phyloP scores from a whole-genome alignment of 805 yeast genomes.

The Yarrowia keelungensis region DNA sequence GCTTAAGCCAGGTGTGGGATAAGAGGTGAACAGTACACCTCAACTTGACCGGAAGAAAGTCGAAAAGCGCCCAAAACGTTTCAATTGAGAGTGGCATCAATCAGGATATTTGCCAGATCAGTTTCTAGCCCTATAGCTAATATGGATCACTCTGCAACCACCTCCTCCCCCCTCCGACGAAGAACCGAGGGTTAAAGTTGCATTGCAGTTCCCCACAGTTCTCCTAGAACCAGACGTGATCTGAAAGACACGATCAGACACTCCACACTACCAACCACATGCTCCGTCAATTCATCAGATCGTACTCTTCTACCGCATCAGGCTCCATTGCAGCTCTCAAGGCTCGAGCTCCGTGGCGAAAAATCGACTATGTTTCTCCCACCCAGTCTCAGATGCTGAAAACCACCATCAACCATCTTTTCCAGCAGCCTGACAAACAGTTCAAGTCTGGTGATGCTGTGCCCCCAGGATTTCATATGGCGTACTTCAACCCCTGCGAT shows the following conservation, averaged over 20 bases:
- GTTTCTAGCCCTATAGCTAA: too few relatives aligned
- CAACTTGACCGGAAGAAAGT: too few relatives aligned
- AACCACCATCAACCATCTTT: conserved; percentile 47
- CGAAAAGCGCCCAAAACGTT: too few relatives aligned
- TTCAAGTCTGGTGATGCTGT: conserved; percentile 42
- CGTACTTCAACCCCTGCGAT: conserved; percentile 69
- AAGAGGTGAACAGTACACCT: too few relatives aligned
- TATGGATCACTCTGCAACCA: too few relatives aligned
- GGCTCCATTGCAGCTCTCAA: conserved; percentile 15
- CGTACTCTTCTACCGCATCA: conserved; percentile 1
- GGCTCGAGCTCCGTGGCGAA: conserved; percentile 44
- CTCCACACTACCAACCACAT: background rate
- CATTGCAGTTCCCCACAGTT: conserved; percentile 32
- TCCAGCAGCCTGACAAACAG: conserved; percentile 4
- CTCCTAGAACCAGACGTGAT: background rate
- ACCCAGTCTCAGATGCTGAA: conserved; percentile 47
- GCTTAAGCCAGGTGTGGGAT: too few relatives aligned
- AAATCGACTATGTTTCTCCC: conserved; percentile 47
- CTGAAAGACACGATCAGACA: background rate
- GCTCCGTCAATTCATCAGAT: background rate
- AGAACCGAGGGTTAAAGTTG: conserved; percentile 20
- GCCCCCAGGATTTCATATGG: conserved; percentile 65
- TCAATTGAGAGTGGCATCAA: too few relatives aligned
- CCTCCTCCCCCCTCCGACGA: background rate
- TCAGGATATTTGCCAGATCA: too few relatives aligned